Evolutionary conservation across 2,329 filamentous ascomycete genomes (phyloP).

Genomic region (Fusarium palustre): DNA sequence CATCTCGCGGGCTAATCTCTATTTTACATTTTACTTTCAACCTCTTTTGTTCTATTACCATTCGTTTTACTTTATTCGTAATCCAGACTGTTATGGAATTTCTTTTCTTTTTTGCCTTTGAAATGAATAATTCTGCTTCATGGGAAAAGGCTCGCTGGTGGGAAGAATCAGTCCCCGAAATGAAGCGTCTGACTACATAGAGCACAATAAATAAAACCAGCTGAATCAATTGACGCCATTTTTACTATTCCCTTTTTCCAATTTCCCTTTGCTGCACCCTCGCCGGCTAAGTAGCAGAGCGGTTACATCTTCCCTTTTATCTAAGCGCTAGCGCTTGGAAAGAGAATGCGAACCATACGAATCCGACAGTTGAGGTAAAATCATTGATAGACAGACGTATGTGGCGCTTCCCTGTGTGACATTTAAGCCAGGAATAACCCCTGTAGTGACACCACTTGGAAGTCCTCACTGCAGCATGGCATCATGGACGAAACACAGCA

Average conservation of each 20-base stretch:
- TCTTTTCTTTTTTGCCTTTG: background rate
- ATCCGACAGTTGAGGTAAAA: background rate
- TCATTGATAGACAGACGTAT: conserved; percentile 8
- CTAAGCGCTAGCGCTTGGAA: background rate
- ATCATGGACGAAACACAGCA: background rate
- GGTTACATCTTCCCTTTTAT: background rate
- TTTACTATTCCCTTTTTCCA: no score
- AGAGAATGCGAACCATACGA: background rate
- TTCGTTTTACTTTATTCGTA: background rate
- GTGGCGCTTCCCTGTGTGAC: background rate
- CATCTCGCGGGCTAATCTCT: background rate
- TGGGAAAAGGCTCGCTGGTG: background rate
- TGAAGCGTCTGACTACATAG: background rate
- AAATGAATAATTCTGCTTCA: no score
- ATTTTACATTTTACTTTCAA: background rate
- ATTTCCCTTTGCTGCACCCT: background rate
- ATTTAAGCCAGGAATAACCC: background rate
- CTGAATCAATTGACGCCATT: background rate
- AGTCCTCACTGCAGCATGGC: background rate
- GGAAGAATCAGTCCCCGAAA: background rate
- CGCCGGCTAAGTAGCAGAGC: background rate
- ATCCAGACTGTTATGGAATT: background rate
- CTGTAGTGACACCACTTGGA: background rate
- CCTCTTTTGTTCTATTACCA: background rate
- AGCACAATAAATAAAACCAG: background rate